phyloP scores from a whole-genome alignment of 116 monocot genomes.

The Dioscorea cayenensis region DNA sequence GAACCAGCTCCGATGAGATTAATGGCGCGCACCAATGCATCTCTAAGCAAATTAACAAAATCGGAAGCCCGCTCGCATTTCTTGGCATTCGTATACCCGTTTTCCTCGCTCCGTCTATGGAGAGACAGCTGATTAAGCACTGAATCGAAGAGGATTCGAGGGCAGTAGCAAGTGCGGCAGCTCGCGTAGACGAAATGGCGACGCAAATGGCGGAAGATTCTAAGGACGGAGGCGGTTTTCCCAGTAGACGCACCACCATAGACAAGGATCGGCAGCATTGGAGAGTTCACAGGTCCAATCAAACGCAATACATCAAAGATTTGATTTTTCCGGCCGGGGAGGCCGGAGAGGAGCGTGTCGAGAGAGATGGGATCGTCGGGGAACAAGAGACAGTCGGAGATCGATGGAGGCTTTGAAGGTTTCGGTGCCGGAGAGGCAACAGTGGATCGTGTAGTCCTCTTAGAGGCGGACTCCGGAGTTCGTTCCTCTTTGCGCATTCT shows the following conservation, averaged over 20 bases:
- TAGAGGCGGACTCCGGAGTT: neutral
- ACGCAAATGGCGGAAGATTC: slow-evolving; percentile 44
- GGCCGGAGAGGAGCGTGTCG: slow-evolving; percentile 11
- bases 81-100: slow-evolving; percentile 29
- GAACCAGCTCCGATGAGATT: neutral
- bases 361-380: slow-evolving; percentile 1
- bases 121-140: slow-evolving; percentile 40
- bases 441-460: neutral
- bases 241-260: slow-evolving; percentile 70
- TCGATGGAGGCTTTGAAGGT: neutral
- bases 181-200: slow-evolving; percentile 61
- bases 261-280: slow-evolving; percentile 53
- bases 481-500: too few relatives aligned
- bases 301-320: slow-evolving; percentile 12
- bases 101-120: slow-evolving; percentile 13
- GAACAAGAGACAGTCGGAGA: neutral
- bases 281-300: slow-evolving; percentile 18
- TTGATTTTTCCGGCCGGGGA: slow-evolving; percentile 34
- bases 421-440: neutral
- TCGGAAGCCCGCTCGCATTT: slow-evolving; percentile 61
- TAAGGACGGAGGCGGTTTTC: slow-evolving; percentile 54
- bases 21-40: slow-evolving; percentile 8
- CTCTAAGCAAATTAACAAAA: slow-evolving; percentile 49
- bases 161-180: slow-evolving; percentile 51
- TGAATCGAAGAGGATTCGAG: slow-evolving; percentile 49